Evolutionary conservation across 352 stramenopile genomes (phyloP).

Genomic region (Globisporangium nodosum): DNA sequence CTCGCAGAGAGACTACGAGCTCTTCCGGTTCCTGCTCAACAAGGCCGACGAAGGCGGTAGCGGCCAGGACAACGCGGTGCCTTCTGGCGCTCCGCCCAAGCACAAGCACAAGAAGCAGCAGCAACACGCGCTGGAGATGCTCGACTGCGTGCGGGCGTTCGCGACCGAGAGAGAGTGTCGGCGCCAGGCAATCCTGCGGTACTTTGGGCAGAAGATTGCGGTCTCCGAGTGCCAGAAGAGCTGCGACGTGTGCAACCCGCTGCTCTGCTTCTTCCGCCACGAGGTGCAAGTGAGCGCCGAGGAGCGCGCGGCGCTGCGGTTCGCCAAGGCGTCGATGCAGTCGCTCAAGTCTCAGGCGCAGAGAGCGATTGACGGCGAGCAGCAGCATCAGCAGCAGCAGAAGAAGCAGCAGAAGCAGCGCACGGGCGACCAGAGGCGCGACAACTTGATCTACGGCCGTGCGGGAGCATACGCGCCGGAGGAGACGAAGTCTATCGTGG

Average conservation of each 20-base stretch:
- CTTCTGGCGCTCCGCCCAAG: background rate
- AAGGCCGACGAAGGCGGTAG: conserved; percentile 14
- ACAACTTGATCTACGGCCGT: conserved; percentile 37
- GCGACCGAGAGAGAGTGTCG: conserved; percentile 44
- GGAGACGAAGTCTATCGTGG: conserved; percentile 42
- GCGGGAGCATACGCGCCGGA: conserved; percentile 40
- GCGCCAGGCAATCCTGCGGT: conserved; percentile 44
- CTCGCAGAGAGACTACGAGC: conserved; percentile 35
- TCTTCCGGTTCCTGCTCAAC: conserved; percentile 41
- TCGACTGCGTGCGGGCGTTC: conserved; percentile 38
- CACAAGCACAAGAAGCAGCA: conserved; percentile 12
- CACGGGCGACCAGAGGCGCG: conserved; percentile 27
- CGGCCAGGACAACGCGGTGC: background rate
- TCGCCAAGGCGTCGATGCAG: conserved; percentile 9
- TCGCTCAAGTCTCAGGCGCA: background rate
- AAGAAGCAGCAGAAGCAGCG: conserved; percentile 18
- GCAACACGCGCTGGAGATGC: conserved; percentile 24
- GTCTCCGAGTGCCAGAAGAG: conserved; percentile 37
- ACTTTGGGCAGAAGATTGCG: conserved; percentile 46
- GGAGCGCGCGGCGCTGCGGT: conserved; percentile 7
- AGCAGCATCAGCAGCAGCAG: background rate
- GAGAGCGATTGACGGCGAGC: background rate
- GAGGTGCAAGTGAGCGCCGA: conserved; percentile 17
- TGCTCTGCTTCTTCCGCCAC: conserved; percentile 47
- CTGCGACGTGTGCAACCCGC: conserved; percentile 57